phyloP scores from a whole-genome alignment of 306 rosid genomes.

The Aeschynomene evenia region DNA sequence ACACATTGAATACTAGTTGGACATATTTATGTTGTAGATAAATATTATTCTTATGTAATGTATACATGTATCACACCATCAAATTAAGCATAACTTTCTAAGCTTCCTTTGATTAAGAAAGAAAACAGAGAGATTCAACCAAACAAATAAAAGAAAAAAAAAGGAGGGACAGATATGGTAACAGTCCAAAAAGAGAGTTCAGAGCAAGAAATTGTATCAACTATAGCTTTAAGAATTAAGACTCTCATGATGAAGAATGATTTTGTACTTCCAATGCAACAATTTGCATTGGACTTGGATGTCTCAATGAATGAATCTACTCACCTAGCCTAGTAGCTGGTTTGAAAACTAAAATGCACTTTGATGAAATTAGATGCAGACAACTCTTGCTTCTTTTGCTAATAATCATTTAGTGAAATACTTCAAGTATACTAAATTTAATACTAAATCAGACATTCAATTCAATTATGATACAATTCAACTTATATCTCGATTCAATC shows the following conservation, averaged over 20 bases:
- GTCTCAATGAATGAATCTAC: conserved; percentile 29
- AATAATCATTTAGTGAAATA: too few relatives aligned
- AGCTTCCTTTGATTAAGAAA: not conserved
- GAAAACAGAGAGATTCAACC: not conserved
- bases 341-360: conserved; percentile 15
- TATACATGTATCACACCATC: not conserved
- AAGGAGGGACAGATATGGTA: not conserved
- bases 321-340: not conserved
- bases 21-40: too few relatives aligned
- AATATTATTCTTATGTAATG: too few relatives aligned
- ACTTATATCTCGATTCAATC: too few relatives aligned
- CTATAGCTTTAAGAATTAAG: conserved; percentile 8
- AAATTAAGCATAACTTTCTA: not conserved
- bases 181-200: not conserved
- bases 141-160: not conserved
- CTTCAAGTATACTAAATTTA: too few relatives aligned
- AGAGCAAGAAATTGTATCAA: conserved; percentile 2
- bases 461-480: too few relatives aligned
- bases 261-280: conserved; percentile 21
- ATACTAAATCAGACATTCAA: too few relatives aligned
- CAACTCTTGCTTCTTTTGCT: not conserved
- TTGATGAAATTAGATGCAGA: conserved; percentile 18
- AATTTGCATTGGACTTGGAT: not conserved
- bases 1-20: too few relatives aligned
- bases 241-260: not conserved